Evolutionary conservation across 345 rosid genomes (phyloP), one percentile per base, ranked within the genome.

Genomic region (Pelargonium nanum): DNA sequence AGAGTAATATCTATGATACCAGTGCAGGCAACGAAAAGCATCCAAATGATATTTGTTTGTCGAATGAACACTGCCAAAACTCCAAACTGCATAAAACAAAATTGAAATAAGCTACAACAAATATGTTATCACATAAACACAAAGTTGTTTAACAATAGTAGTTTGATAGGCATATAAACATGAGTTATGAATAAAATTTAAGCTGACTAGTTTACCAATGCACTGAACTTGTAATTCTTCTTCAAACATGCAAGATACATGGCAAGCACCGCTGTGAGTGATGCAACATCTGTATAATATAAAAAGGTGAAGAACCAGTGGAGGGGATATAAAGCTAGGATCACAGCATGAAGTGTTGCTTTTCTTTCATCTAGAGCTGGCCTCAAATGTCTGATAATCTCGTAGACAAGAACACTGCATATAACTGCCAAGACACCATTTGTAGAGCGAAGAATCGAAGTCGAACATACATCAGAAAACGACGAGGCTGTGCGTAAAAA

Each of bases 301-400:
- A 93, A 87, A 74, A 87, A 93, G 61, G 85, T 76, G 81, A 87
- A 89, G 81, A 93, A 93, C 92, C 94, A 93, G 55, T 93, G 95
- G 52, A 93, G 84, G 28, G 97, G 99, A 63, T 89, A 87, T 70
- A 83, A 70, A 30, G 92, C 73, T 64, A 86, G 70, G 74, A 84
- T 80, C 53, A 79, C 68, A 0, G 96, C 79, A 63, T 70, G 64
- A 26, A 83, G 48, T 24, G 89, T 71, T 48, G 84, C 92, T 62
- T 73, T 86, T 66, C 81, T 72, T 68, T 79, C 84, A 50, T 69
- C 79, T 51, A 87, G 67, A 57, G 62, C 44, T 0, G 96, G 96
- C 66, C 82, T 83, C 81, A 86, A 67, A 67, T 65, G 77, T 44
- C 52, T 69, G 59, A 81, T 72, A 53, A 90, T 82, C 84, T 93